phyloP scores from a whole-genome alignment of 352 stramenopile species.

The Achlya hypogyna region DNA sequence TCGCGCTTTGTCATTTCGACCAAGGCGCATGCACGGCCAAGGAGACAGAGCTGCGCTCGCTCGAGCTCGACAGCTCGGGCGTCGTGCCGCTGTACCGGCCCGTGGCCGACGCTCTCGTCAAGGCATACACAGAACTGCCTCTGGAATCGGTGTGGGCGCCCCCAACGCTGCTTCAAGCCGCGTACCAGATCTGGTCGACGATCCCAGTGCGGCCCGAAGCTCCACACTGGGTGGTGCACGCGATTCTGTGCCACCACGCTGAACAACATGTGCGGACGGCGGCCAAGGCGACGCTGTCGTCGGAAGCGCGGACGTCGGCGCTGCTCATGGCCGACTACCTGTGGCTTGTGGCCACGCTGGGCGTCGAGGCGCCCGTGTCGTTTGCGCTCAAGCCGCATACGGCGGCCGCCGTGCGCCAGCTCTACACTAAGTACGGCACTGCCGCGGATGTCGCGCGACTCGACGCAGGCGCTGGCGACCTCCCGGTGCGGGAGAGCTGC shows the following conservation, averaged over 20 bases:
- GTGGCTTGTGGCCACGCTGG: constrained; percentile 38
- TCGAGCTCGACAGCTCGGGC: constrained; percentile 22
- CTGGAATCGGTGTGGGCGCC: background rate
- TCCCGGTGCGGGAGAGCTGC: constrained; percentile 14
- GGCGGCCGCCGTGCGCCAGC: constrained; percentile 38
- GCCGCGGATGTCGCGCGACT: constrained; percentile 37
- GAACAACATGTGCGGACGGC: background rate
- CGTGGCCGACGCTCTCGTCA: constrained; percentile 49
- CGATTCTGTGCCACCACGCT: constrained; percentile 2
- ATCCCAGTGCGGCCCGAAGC: background rate
- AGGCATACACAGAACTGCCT: constrained; percentile 27
- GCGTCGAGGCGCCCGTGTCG: background rate
- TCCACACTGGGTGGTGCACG: background rate
- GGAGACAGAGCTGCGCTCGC: constrained; percentile 43
- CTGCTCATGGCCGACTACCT: constrained; percentile 72
- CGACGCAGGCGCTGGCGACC: constrained; percentile 20
- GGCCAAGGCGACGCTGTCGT: background rate
- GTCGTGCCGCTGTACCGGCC: constrained; percentile 46
- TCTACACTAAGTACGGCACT: constrained; percentile 53
- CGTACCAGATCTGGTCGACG: constrained; percentile 17
- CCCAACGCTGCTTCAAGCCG: constrained; percentile 5
- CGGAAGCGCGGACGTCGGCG: constrained; percentile 35
- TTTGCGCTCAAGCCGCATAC: constrained; percentile 25
- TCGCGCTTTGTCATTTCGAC: constrained; percentile 74
- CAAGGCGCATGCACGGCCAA: constrained; percentile 45